Percentiles rank a stretch among this genome's conserved stretches.
These are phyloP conservation scores for Mycena polygramma DNA, from an alignment of 768 basidiomycete species.

Conservation along the genomic window DNA sequence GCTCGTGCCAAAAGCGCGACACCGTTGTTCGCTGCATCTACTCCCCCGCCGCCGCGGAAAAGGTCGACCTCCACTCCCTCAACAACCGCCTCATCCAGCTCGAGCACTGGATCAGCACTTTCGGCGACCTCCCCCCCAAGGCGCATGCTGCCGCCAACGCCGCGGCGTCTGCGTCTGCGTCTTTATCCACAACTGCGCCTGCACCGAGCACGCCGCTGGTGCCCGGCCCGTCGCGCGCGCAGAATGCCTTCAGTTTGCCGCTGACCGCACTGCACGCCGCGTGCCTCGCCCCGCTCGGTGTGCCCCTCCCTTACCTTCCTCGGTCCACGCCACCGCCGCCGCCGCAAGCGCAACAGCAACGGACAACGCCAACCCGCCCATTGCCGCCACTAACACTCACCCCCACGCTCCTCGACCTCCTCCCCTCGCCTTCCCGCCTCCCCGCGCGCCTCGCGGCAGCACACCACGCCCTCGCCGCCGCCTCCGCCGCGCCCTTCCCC, in stretches of 20 bases:
- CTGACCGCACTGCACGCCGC: slow-evolving; percentile 19
- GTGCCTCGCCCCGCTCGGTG: slow-evolving; percentile 20
- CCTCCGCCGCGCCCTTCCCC: slow-evolving; percentile 27
- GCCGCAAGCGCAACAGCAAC: no score
- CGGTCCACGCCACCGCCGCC: neutral
- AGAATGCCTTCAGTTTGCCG: slow-evolving; percentile 20
- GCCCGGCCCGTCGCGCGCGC: slow-evolving; percentile 1
- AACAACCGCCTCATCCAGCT: slow-evolving; percentile 84
- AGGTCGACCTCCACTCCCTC: slow-evolving; percentile 88
- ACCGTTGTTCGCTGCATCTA: slow-evolving; percentile 81
- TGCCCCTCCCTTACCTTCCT: slow-evolving; percentile 11
- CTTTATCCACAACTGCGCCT: neutral
- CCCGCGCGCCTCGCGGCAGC: slow-evolving; percentile 25
- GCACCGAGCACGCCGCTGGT: slow-evolving; percentile 22
- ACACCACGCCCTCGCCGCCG: slow-evolving; percentile 20
- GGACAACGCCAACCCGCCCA: no score
- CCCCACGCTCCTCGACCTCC: slow-evolving; percentile 23
- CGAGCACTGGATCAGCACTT: slow-evolving; percentile 62
- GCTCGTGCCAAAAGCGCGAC: slow-evolving; percentile 84
- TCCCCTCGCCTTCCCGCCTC: slow-evolving; percentile 19
- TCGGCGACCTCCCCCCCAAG: slow-evolving; percentile 40
- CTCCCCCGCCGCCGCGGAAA: slow-evolving; percentile 87
- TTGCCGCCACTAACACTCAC: no score
- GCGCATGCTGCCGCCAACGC: no score
- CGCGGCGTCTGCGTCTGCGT: neutral